Evolutionary conservation across 192 early-diverging fungal species (phyloP), one percentile per base, ranked within the genome.

Genomic region (Jimgerdemannia flammicorona): DNA sequence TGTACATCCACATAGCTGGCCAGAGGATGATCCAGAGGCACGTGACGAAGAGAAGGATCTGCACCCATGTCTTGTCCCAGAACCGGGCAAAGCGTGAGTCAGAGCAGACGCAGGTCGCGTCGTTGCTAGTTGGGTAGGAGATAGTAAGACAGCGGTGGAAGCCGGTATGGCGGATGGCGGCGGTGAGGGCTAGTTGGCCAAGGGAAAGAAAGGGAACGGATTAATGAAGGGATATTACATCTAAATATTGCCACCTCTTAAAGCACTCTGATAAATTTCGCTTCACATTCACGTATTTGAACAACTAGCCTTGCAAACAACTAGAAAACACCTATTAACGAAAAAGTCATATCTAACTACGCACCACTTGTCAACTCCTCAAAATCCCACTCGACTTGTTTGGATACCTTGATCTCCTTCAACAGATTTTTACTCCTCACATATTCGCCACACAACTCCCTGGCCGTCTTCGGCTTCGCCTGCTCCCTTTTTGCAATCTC

Each of bases 1-100:
- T 7, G 9, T 41, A 40, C 7, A 68, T 14, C 67, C 67, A 68
- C 29, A 9, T 9, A 19, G 81, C 40, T 4, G 85, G 85, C 9
- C 68, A 71, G 3, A 79, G 78, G 8, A 87, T 77, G n/a, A 87
- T 80, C 79, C 85, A 87, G 4, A 85, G 74, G 63, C 84, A 87
- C 39, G 84, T 85, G 54, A 87, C 68, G 42, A 83, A 75, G n/a
- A 79, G 78, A 2, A 85, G 44, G 17, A 79, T 67, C 19, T 70
- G 70, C 18, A 85, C 44, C 17, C 68, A 65, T 10, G 64, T 73
- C 14, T 74, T 42, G 40, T 83, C 77, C 4, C 70, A 43, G 43
- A 59, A 54, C 49, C 69, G 44, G 4, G 84, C 80, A 6, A 83
- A 4, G 6, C 72, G 65, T 4, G 81, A 75, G 49, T 74, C 49